Percentiles rank a stretch among this genome's conserved stretches.
phyloP scores from a whole-genome alignment of 176 grass and related monocot species.

The Pharus latifolius region DNA sequence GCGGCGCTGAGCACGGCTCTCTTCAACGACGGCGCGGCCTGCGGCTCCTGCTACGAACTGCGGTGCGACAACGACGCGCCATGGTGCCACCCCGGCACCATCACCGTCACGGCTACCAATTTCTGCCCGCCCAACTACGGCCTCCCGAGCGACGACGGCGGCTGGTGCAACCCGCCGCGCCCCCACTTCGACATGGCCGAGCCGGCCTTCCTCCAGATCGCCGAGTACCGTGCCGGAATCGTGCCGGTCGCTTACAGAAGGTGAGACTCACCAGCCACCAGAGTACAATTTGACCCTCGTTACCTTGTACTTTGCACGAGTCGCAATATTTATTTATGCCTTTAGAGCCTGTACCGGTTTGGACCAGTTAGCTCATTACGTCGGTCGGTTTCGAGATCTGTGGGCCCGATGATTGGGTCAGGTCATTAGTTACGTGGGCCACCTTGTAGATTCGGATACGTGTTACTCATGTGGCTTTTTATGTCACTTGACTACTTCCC shows the following conservation, averaged over 20 bases:
- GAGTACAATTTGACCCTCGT: no score
- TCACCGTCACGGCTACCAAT: slow-evolving; percentile 18
- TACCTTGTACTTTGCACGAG: neutral
- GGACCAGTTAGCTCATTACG: neutral
- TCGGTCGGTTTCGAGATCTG: neutral
- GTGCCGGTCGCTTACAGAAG: slow-evolving; percentile 54
- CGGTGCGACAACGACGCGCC: slow-evolving; percentile 17
- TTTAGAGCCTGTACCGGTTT: no score
- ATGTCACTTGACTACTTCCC: neutral
- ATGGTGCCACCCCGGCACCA: slow-evolving; percentile 43
- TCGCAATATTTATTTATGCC: no score
- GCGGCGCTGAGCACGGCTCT: slow-evolving; percentile 88
- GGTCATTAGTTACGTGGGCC: slow-evolving; percentile 8
- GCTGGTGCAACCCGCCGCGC: slow-evolving; percentile 67
- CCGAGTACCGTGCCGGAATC: slow-evolving; percentile 61
- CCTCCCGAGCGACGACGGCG: slow-evolving; percentile 56
- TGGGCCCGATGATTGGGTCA: neutral
- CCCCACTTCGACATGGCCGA: slow-evolving; percentile 72
- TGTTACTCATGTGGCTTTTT: neutral
- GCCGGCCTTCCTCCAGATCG: slow-evolving; percentile 66
- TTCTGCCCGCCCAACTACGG: slow-evolving; percentile 25
- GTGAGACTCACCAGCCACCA: neutral
- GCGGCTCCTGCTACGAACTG: slow-evolving; percentile 67
- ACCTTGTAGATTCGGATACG: slow-evolving; percentile 19
- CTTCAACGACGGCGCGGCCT: slow-evolving; percentile 68